These are phyloP conservation scores for Aegilops umbellulata DNA, from an alignment of 176 grass and related monocot genomes.

Conservation along the genomic window DNA sequence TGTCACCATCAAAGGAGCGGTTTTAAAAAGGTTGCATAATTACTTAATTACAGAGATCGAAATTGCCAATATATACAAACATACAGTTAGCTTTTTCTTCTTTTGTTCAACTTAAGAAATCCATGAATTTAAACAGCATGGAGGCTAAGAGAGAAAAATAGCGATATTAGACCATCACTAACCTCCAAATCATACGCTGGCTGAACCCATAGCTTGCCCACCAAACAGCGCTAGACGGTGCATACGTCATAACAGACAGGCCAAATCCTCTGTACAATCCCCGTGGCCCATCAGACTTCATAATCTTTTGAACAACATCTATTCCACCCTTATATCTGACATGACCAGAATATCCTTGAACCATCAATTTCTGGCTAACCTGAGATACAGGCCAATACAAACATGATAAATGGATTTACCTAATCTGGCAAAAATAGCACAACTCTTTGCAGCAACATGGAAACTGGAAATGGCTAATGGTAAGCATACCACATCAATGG, in stretches of 20 bases:
- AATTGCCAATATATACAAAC: not conserved
- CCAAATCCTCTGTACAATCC: conserved; percentile 97
- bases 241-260: conserved; percentile 86
- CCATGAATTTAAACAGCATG: conserved; percentile 12
- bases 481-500: conserved; percentile 88
- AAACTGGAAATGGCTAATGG: not conserved
- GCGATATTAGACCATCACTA: conserved; percentile 9
- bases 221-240: conserved; percentile 95
- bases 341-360: conserved; percentile 95
- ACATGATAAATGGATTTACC: conserved; percentile 9
- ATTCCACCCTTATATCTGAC: conserved; percentile 78
- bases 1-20: not conserved
- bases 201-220: conserved; percentile 98
- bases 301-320: conserved; percentile 79
- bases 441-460: conserved; percentile 8
- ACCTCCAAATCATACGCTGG: conserved; percentile 96
- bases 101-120: conserved; percentile 7
- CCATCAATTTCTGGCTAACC: conserved; percentile 99
- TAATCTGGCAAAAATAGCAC: not conserved
- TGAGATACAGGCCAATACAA: conserved; percentile 41
- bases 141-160: not conserved
- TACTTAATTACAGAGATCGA: not conserved
- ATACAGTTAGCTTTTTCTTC: not conserved
- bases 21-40: not conserved
- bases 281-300: conserved; percentile 68